These are phyloP conservation scores for Fraxinus pennsylvanica DNA, from an alignment of 257 asterid genomes.

Conservation along the genomic window DNA sequence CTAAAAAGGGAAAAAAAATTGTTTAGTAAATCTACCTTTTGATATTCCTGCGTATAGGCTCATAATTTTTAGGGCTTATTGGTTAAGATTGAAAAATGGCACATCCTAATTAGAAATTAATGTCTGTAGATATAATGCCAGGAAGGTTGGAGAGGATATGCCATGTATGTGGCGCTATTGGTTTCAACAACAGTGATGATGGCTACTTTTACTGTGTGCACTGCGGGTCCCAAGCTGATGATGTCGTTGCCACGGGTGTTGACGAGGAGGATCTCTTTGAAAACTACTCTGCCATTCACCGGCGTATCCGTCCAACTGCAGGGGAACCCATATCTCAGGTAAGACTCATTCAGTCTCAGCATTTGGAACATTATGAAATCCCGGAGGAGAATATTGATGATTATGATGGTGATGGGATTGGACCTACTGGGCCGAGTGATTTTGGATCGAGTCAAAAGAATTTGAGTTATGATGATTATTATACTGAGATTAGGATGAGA, in stretches of 20 bases:
- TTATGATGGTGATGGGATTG: too few relatives aligned
- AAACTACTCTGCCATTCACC: too few relatives aligned
- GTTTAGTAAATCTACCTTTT: not conserved
- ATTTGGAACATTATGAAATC: too few relatives aligned
- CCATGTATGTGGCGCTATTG: conserved; percentile 42
- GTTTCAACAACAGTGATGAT: conserved; percentile 47
- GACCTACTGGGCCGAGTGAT: conserved; percentile 39
- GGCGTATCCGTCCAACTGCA: too few relatives aligned
- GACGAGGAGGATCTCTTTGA: conserved; percentile 49
- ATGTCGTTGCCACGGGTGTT: conserved; percentile 43
- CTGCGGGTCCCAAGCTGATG: conserved; percentile 64
- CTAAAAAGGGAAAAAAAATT: not conserved
- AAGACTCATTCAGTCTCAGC: too few relatives aligned
- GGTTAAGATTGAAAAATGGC: not conserved
- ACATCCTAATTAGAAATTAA: not conserved
- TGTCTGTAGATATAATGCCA: conserved; percentile 30
- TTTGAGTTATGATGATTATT: conserved; percentile 48
- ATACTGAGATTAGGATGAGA: conserved; percentile 55
- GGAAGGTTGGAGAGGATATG: conserved; percentile 42
- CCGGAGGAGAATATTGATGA: too few relatives aligned
- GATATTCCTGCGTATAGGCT: not conserved
- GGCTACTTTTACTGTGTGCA: conserved; percentile 56
- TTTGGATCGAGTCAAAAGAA: conserved; percentile 42
- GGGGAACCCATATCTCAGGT: too few relatives aligned
- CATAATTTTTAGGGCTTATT: conserved; percentile 7